phyloP scores from a whole-genome alignment of 495 filamentous ascomycete species.

The Aspergillus nidulans region DNA sequence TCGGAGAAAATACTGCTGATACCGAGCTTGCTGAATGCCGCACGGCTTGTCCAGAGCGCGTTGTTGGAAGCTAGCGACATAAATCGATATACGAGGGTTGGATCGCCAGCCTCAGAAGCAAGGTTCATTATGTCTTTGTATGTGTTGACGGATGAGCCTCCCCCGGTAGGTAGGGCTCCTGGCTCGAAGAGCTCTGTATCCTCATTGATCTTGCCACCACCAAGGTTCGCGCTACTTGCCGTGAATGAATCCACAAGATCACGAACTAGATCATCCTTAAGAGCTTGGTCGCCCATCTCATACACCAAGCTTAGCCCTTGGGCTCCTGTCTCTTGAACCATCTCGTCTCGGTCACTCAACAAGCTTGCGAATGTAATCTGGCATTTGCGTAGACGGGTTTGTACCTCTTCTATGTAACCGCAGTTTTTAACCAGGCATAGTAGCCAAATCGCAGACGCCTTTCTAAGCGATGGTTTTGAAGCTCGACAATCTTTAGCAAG shows the following conservation, averaged over 20 bases:
- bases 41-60: slow-evolving; percentile 90
- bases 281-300: slow-evolving; percentile 75
- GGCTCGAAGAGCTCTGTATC: slow-evolving; percentile 93
- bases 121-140: slow-evolving; percentile 95
- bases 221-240: slow-evolving; percentile 61
- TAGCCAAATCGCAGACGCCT: slow-evolving; percentile 89
- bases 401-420: slow-evolving; percentile 66
- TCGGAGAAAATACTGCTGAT: slow-evolving; percentile 87
- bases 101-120: slow-evolving; percentile 89
- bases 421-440: slow-evolving; percentile 91
- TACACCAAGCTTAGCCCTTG: slow-evolving; percentile 86
- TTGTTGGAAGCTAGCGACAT: slow-evolving; percentile 95
- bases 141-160: slow-evolving; percentile 82
- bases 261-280: slow-evolving; percentile 77
- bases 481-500: slow-evolving; percentile 68
- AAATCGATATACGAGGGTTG: slow-evolving; percentile 90
- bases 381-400: slow-evolving; percentile 67
- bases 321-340: slow-evolving; percentile 92
- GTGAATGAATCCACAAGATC: slow-evolving; percentile 89
- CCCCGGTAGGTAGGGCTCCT: slow-evolving; percentile 86
- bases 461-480: slow-evolving; percentile 80
- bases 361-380: slow-evolving; percentile 84
- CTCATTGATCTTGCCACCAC: slow-evolving; percentile 68
- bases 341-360: slow-evolving; percentile 82
- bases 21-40: slow-evolving; percentile 90